phyloP scores from a whole-genome alignment of 2,329 filamentous ascomycete genomes.

The Colletotrichum viniferum region DNA sequence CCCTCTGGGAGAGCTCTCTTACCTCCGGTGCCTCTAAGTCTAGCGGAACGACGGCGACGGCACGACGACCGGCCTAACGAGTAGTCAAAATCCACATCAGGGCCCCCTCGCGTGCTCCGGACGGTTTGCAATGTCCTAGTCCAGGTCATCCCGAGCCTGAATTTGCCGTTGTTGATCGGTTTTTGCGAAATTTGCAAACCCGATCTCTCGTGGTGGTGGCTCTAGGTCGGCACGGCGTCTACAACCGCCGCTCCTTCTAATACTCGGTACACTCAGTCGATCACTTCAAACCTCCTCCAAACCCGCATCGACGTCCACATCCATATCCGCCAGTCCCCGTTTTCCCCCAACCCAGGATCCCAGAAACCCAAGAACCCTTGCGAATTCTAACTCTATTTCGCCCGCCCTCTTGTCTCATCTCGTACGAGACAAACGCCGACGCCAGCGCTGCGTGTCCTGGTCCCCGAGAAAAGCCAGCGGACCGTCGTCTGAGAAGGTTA shows the following conservation, averaged over 20 bases:
- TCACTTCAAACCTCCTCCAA: not conserved
- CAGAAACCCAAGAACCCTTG: not conserved
- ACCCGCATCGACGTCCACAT: not conserved
- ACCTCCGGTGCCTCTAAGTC: not conserved
- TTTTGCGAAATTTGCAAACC: not conserved
- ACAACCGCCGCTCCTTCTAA: not conserved
- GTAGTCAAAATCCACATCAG: not conserved
- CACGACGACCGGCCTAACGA: not conserved
- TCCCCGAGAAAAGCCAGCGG: not conserved
- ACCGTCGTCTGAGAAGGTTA: not conserved
- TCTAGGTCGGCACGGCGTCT: not conserved
- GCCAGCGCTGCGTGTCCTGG: not conserved
- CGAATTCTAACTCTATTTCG: constrained; percentile 7
- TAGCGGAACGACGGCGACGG: not conserved
- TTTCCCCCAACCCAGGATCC: not conserved
- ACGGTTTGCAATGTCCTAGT: not conserved
- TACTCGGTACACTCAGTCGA: not conserved
- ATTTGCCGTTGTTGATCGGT: not conserved
- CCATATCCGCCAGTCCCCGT: not conserved
- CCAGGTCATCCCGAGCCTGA: not conserved
- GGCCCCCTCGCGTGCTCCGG: not conserved
- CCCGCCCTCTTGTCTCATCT: constrained; percentile 10
- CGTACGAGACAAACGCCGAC: not conserved
- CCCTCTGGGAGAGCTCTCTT: not conserved
- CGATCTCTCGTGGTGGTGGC: not conserved